Evolutionary conservation across 208 protist species (phyloP).

Genomic region (Trypanosoma scelopori): DNA sequence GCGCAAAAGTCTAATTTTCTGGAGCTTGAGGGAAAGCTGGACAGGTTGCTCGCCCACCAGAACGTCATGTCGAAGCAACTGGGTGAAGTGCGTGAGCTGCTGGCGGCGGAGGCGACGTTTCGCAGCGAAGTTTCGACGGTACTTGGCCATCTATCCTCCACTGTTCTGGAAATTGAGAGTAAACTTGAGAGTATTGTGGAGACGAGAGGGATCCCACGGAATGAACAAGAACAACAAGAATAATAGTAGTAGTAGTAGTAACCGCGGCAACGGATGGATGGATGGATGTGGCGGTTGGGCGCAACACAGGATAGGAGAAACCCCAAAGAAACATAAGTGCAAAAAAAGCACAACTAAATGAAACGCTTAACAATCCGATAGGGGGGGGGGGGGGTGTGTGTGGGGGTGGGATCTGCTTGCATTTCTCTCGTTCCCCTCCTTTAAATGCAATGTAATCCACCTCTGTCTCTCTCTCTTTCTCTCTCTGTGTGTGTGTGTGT

Average conservation of each 20-base stretch:
- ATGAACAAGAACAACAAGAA: constrained; percentile 20
- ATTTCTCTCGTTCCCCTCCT: too few species aligned
- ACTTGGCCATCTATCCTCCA: constrained; percentile 69
- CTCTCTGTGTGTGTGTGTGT: too few species aligned
- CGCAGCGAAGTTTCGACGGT: constrained; percentile 67
- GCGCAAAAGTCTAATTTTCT: not conserved
- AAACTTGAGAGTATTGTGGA: constrained; percentile 68
- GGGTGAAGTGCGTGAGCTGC: constrained; percentile 49
- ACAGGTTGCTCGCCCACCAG: constrained; percentile 47
- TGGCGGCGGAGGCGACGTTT: constrained; percentile 41
- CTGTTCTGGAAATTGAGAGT: constrained; percentile 69
- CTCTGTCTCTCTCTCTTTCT: too few species aligned
- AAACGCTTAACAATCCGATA: too few species aligned
- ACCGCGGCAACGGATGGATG: too few species aligned
- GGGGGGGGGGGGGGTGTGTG: too few species aligned
- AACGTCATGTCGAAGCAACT: constrained; percentile 33
- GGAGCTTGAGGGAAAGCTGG: constrained; percentile 42
- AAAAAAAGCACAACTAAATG: too few species aligned
- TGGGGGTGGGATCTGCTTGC: too few species aligned
- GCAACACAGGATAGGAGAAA: not conserved
- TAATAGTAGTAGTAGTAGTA: too few species aligned
- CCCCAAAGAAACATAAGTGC: too few species aligned
- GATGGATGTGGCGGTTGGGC: not conserved
- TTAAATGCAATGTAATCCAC: too few species aligned
- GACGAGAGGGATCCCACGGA: constrained; percentile 1